These are phyloP conservation scores for Fraxinus americana DNA, from an alignment of 257 asterid genomes.

Conservation along the genomic window DNA sequence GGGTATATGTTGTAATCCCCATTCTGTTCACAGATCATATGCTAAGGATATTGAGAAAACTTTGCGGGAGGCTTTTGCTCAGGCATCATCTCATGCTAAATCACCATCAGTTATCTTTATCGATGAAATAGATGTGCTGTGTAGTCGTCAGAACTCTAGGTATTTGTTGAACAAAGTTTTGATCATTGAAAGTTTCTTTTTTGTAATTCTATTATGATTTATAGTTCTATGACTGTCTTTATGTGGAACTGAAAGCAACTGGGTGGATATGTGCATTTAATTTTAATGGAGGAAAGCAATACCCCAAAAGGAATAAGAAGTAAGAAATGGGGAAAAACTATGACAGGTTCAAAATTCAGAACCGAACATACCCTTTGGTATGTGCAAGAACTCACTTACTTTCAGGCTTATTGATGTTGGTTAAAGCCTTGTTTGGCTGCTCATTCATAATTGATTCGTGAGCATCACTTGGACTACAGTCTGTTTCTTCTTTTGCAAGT, in stretches of 20 bases:
- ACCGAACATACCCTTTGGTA: not conserved
- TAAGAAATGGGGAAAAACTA: not conserved
- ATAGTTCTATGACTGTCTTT: constrained; percentile 1
- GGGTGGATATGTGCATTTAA: not conserved
- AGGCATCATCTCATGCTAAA: constrained; percentile 70
- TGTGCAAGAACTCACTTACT: not conserved
- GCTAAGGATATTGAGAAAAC: constrained; percentile 91
- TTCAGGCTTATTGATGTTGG: not conserved
- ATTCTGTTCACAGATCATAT: constrained; percentile 75
- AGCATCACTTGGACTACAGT: not conserved
- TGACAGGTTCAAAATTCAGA: not conserved
- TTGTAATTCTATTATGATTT: constrained; percentile 16
- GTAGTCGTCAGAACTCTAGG: constrained; percentile 94
- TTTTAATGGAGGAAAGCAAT: constrained; percentile 8
- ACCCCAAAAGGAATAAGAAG: not conserved
- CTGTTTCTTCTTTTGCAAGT: not conserved
- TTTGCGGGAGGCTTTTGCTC: constrained; percentile 80
- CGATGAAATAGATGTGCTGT: constrained; percentile 93
- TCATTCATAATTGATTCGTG: not conserved
- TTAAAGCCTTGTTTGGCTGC: not conserved
- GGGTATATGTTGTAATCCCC: constrained; percentile 64
- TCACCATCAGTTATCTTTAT: constrained; percentile 81
- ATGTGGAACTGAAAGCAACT: not conserved
- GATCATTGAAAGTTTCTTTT: not conserved
- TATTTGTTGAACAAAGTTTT: constrained; percentile 25